These are phyloP conservation scores for Reticulascus tulasneorum DNA, from an alignment of 2,329 filamentous ascomycete genomes.

Conservation along the genomic window DNA sequence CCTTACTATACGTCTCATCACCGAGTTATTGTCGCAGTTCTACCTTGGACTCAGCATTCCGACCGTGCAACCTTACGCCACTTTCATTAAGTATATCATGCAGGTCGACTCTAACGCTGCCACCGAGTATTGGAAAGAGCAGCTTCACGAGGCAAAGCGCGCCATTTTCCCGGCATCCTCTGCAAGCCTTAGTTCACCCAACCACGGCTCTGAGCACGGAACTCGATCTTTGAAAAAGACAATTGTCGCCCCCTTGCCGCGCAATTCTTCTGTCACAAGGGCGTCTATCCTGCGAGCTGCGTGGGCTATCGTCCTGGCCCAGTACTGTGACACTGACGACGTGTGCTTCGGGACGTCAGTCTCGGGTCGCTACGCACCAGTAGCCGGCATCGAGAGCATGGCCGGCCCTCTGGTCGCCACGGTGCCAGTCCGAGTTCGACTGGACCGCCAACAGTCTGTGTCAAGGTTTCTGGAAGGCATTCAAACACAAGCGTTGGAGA, in stretches of 20 bases:
- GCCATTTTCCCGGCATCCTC: not conserved
- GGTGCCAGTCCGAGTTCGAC: not conserved
- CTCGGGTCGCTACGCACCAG: slow-evolving; percentile 20
- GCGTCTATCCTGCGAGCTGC: slow-evolving; percentile 32
- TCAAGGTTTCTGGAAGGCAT: slow-evolving; percentile 13
- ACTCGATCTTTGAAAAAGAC: slow-evolving; percentile 1
- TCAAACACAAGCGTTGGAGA: slow-evolving; percentile 10
- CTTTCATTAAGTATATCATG: not conserved
- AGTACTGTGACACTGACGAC: slow-evolving; percentile 30
- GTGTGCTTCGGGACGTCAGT: slow-evolving; percentile 36
- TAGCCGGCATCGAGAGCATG: slow-evolving; percentile 15
- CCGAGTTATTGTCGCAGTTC: not conserved
- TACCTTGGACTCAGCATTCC: slow-evolving; percentile 1
- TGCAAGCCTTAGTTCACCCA: not conserved
- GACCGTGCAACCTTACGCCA: not conserved
- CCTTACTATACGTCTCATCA: slow-evolving; percentile 5
- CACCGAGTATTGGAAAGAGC: not conserved
- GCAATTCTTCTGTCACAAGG: slow-evolving; percentile 1
- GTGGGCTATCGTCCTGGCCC: slow-evolving; percentile 34
- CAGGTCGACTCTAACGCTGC: not conserved
- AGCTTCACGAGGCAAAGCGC: not conserved
- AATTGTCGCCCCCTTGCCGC: slow-evolving; percentile 5
- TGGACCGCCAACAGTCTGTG: slow-evolving; percentile 7
- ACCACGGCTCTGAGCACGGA: not conserved
- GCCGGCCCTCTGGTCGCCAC: slow-evolving; percentile 22